Conservation (phyloP, 2,329 filamentous ascomycete species). For the Zelopaecilomyces penicillatus region DNA sequence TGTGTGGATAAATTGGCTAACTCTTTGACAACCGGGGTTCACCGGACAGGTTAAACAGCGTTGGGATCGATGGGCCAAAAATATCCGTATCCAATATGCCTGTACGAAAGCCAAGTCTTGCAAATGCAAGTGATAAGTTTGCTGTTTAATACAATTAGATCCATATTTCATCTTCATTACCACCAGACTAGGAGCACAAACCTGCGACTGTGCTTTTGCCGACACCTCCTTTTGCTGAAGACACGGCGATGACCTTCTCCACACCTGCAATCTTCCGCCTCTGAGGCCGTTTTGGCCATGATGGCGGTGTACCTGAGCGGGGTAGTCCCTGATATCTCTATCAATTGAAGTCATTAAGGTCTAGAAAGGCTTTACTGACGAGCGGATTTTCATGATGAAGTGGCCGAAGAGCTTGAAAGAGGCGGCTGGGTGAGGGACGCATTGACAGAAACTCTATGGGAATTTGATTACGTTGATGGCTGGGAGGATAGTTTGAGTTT, state of each 20-base stretch:
- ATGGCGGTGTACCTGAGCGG: conserved; percentile 52
- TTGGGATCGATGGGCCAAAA: conserved; percentile 92
- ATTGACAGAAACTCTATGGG: conserved; percentile 16
- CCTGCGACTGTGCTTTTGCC: conserved; percentile 91
- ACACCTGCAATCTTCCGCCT: conserved; percentile 76
- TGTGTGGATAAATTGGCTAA: conserved; percentile 30
- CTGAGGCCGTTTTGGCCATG: conserved; percentile 66
- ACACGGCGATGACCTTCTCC: conserved; percentile 88
- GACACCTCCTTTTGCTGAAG: conserved; percentile 95
- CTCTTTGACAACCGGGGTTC: conserved; percentile 68
- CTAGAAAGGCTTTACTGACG: conserved; percentile 39
- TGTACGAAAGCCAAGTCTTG: conserved; percentile 68
- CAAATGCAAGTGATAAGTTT: conserved; percentile 82
- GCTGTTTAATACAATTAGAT: conserved; percentile 27
- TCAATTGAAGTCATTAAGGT: neutral
- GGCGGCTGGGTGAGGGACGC: conserved; percentile 27
- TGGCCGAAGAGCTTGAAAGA: conserved; percentile 25
- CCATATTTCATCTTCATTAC: too few relatives aligned
- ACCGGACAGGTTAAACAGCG: conserved; percentile 71
- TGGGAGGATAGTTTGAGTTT: too few relatives aligned
- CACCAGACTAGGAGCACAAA: conserved; percentile 25
- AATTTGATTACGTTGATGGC: too few relatives aligned
- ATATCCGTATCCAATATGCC: conserved; percentile 95
- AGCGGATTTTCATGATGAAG: conserved; percentile 75
- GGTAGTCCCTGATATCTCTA: conserved; percentile 62